phyloP scores from a whole-genome alignment of 331 rosid species.

The Cydonia oblonga region DNA sequence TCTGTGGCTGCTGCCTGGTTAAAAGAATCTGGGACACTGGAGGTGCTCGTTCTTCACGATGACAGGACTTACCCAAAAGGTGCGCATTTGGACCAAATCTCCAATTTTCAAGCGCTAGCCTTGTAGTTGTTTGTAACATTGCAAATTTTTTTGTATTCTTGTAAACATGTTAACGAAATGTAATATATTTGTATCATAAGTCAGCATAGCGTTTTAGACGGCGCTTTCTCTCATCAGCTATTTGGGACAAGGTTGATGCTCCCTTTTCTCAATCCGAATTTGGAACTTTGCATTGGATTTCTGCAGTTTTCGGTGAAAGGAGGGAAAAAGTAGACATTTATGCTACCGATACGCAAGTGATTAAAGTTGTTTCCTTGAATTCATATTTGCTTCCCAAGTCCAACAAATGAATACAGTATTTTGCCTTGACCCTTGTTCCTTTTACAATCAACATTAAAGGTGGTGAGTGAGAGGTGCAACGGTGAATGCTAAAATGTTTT shows the following conservation, averaged over 20 bases:
- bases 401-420: neutral
- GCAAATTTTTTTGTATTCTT: neutral
- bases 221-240: neutral
- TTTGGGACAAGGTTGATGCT: neutral
- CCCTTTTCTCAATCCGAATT: neutral
- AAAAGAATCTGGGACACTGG: slow-evolving; percentile 47
- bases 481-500: neutral
- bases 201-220: neutral
- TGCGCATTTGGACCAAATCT: slow-evolving; percentile 17
- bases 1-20: slow-evolving; percentile 62
- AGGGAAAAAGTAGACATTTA: too few species aligned
- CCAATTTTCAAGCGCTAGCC: slow-evolving; percentile 28
- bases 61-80: slow-evolving; percentile 25
- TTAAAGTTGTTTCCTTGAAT: too few species aligned
- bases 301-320: too few species aligned
- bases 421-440: neutral
- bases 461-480: neutral
- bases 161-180: neutral
- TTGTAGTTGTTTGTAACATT: slow-evolving; percentile 16
- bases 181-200: neutral
- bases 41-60: slow-evolving; percentile 62
- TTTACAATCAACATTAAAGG: neutral
- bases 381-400: too few species aligned
- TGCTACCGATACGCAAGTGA: too few species aligned
- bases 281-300: neutral